These are phyloP conservation scores for Alternaria gaisen DNA, from an alignment of 2,329 filamentous ascomycete species.

Conservation along the genomic window DNA sequence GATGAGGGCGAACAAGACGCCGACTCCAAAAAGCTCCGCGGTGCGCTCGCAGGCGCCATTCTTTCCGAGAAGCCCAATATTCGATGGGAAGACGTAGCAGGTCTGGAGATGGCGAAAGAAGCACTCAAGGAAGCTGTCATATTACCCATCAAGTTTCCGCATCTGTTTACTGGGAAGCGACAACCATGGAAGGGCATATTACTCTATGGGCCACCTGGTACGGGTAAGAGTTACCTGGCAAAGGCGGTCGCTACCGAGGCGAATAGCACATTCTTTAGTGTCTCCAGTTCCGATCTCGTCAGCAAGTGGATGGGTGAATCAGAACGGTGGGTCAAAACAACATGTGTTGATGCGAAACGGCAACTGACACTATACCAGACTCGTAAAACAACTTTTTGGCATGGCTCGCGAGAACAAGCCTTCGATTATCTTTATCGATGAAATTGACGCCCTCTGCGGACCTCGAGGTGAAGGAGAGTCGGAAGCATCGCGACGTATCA, in stretches of 20 bases:
- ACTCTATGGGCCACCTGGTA: constrained; percentile 94
- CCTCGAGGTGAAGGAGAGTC: constrained; percentile 94
- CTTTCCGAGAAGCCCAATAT: constrained; percentile 95
- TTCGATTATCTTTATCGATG: constrained; percentile 98
- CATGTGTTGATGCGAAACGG: background rate
- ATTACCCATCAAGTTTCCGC: constrained; percentile 96
- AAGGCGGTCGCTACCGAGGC: constrained; percentile 98
- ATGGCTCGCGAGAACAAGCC: constrained; percentile 99
- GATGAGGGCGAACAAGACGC: constrained; percentile 77
- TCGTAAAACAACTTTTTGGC: constrained; percentile 95
- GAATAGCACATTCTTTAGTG: constrained; percentile 98
- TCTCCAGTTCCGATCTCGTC: constrained; percentile 95
- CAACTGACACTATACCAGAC: constrained; percentile 58
- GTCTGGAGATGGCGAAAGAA: constrained; percentile 92
- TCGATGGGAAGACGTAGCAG: constrained; percentile 97
- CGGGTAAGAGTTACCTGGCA: constrained; percentile 95
- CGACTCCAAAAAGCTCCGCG: constrained; percentile 93
- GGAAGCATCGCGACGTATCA: constrained; percentile 95
- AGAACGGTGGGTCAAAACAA: constrained; percentile 73
- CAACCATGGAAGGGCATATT: constrained; percentile 99
- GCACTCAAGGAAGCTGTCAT: constrained; percentile 98
- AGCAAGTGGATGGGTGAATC: constrained; percentile 99
- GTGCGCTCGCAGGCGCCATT: constrained; percentile 89
- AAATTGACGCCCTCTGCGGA: constrained; percentile 95
- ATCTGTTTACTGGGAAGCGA: constrained; percentile 93